Conservation (phyloP, 495 filamentous ascomycete species). For the Barbatosphaeria neglecta region DNA sequence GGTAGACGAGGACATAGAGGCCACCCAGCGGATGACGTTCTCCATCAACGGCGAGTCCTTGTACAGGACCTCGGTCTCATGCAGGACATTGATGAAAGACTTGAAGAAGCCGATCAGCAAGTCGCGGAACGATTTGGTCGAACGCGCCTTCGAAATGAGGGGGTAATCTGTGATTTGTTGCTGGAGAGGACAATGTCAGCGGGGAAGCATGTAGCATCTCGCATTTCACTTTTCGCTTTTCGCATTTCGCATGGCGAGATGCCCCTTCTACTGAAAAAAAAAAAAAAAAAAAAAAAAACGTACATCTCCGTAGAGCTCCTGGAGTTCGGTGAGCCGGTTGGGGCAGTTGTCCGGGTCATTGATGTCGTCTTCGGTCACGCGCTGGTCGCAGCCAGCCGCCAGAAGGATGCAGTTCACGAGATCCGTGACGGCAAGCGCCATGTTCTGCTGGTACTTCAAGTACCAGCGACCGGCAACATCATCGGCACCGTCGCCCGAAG, state of each 20-base stretch:
- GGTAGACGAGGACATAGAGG: constrained; percentile 69
- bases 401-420: constrained; percentile 82
- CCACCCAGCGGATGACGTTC: constrained; percentile 76
- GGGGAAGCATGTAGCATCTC: too few species aligned
- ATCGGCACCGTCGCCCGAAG: constrained; percentile 54
- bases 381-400: constrained; percentile 65
- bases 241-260: too few species aligned
- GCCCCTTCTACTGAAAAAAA: constrained; percentile 8
- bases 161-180: constrained; percentile 82
- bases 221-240: too few species aligned
- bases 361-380: constrained; percentile 66
- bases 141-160: constrained; percentile 69
- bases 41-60: constrained; percentile 63
- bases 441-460: constrained; percentile 55
- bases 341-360: constrained; percentile 73
- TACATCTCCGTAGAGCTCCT: constrained; percentile 66
- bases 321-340: constrained; percentile 58
- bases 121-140: constrained; percentile 59
- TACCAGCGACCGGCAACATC: constrained; percentile 77
- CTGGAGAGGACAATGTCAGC: too few species aligned
- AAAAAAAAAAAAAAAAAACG: constrained; percentile 6
- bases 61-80: constrained; percentile 65
- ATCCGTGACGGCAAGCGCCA: constrained; percentile 58
- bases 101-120: constrained; percentile 68
- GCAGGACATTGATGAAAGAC: constrained; percentile 58